These are phyloP conservation scores for Solanum sejunctum DNA, from an alignment of 257 asterid species.

Conservation along the genomic window DNA sequence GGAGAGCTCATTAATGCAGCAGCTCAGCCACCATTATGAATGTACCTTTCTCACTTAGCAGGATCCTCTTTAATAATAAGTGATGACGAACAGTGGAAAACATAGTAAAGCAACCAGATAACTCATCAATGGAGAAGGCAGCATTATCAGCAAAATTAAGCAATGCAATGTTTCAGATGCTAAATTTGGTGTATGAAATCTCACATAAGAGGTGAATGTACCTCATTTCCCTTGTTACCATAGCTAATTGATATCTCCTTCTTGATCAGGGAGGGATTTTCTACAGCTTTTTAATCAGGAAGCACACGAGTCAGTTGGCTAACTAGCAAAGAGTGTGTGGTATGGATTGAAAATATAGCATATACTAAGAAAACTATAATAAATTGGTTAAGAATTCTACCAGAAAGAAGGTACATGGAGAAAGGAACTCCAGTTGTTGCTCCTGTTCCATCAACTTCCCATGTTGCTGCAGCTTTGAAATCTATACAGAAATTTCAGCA, in stretches of 20 bases:
- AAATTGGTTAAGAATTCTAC: constrained; percentile 14
- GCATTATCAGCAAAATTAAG: background rate
- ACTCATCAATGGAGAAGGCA: background rate
- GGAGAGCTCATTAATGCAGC: background rate
- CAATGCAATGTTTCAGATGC: background rate
- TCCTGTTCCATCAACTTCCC: constrained; percentile 93
- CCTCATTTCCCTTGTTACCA: constrained; percentile 98
- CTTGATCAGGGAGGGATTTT: constrained; percentile 23
- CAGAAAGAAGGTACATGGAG: constrained; percentile 88
- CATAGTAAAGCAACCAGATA: background rate
- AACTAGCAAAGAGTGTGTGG: background rate
- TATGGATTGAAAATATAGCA: background rate
- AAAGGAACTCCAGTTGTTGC: constrained; percentile 47
- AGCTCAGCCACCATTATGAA: background rate
- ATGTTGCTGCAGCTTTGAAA: constrained; percentile 61
- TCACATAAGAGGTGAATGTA: constrained; percentile 14
- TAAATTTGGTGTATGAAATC: background rate
- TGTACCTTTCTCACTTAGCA: background rate
- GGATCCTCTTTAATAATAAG: background rate
- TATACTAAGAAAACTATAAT: background rate
- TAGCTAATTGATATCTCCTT: constrained; percentile 86
- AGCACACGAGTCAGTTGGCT: background rate
- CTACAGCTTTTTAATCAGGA: constrained; percentile 34
- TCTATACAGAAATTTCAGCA: constrained; percentile 24
- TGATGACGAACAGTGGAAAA: background rate